phyloP scores from a whole-genome alignment of 192 early-diverging fungal genomes.

The Coemansia sp. region DNA sequence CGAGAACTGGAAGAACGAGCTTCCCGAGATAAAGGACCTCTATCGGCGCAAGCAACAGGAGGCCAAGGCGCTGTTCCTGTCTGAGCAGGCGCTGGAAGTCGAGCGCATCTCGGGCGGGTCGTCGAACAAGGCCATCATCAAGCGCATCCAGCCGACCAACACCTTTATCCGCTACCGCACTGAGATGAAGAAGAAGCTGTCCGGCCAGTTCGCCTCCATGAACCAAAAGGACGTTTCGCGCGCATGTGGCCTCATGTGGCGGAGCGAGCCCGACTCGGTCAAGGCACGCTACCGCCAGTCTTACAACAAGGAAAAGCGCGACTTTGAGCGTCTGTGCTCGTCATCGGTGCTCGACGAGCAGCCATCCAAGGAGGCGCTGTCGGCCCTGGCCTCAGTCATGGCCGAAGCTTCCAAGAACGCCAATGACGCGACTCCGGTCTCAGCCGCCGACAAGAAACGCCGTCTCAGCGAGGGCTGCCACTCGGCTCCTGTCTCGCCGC shows the following conservation, averaged over 20 bases:
- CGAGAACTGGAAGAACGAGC: conserved; percentile 55
- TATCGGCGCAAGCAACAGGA: conserved; percentile 54
- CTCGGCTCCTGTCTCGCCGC: conserved; percentile 50
- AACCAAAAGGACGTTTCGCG: conserved; percentile 58
- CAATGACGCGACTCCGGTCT: conserved; percentile 8
- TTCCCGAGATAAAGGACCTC: conserved; percentile 48
- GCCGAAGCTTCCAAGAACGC: conserved; percentile 19
- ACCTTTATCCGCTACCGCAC: conserved; percentile 60
- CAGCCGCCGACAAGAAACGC: conserved; percentile 39
- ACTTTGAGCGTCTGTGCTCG: conserved; percentile 55
- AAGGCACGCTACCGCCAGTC: conserved; percentile 58
- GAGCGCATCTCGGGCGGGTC: conserved; percentile 48
- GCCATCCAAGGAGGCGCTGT: conserved; percentile 45
- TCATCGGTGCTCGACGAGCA: conserved; percentile 43
- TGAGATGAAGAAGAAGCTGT: conserved; percentile 55
- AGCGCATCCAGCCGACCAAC: conserved; percentile 58
- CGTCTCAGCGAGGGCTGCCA: conserved; percentile 42
- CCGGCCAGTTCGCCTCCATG: conserved; percentile 50
- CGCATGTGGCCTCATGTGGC: conserved; percentile 57
- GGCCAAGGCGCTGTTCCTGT: conserved; percentile 48
- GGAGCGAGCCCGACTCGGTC: conserved; percentile 54
- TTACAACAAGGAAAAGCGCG: conserved; percentile 56
- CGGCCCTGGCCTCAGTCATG: conserved; percentile 44
- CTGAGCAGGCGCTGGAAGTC: conserved; percentile 50
- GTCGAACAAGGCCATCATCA: conserved; percentile 47